Conservation (phyloP, 225 moss, liverwort and hornwort genomes). For the Sphagnum contortum region DNA sequence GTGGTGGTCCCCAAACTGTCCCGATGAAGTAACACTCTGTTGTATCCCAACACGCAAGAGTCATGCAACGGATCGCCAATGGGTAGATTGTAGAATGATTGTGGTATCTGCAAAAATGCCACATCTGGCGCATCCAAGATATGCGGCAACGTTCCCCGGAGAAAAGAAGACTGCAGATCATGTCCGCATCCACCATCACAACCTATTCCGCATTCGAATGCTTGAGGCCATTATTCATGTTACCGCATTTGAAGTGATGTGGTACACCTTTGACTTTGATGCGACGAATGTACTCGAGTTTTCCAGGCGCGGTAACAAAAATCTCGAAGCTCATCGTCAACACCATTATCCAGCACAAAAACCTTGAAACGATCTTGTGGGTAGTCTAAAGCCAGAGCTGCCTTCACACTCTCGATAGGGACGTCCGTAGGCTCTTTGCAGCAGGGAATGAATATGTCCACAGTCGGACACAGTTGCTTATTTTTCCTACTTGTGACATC, state of each 20-base stretch:
- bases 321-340: conserved; percentile 34
- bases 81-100: conserved; percentile 38
- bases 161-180: conserved; percentile 40
- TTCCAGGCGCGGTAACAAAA: conserved; percentile 16
- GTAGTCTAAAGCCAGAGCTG: conserved; percentile 42
- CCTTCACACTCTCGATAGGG: conserved; percentile 26
- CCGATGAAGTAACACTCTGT: conserved; percentile 27
- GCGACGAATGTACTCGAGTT: conserved; percentile 28
- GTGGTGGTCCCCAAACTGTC: conserved; percentile 21
- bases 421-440: conserved; percentile 52
- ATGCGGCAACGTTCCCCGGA: conserved; percentile 31
- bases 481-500: conserved; percentile 9
- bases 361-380: conserved; percentile 37
- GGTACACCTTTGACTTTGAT: conserved; percentile 37
- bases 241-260: conserved; percentile 57
- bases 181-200: conserved; percentile 59
- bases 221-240: conserved; percentile 40
- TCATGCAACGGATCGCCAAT: conserved; percentile 39
- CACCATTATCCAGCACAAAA: conserved; percentile 49
- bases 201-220: conserved; percentile 41
- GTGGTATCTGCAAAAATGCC: conserved; percentile 44
- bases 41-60: conserved; percentile 22
- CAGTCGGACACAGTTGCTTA: conserved; percentile 13
- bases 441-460: conserved; percentile 34
- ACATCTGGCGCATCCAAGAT: conserved; percentile 31